Evolutionary conservation across 2,329 filamentous ascomycete genomes (phyloP).

Genomic region (Sordariomycetes sp.): DNA sequence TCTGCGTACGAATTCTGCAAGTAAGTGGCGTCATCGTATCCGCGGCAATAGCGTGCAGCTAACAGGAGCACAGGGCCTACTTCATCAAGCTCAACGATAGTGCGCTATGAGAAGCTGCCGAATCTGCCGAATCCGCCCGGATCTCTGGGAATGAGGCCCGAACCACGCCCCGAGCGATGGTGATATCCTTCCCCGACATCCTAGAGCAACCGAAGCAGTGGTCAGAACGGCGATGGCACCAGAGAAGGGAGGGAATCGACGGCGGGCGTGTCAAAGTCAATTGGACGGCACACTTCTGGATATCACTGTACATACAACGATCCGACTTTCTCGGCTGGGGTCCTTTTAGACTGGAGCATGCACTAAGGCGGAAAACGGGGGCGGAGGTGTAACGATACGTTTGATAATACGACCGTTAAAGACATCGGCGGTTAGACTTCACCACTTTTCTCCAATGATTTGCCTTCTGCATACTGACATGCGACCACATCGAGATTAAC

Average conservation of each 20-base stretch:
- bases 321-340: background rate
- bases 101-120: too few species aligned
- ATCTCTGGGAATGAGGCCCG: too few species aligned
- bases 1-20: conserved; percentile 64
- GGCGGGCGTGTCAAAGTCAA: too few species aligned
- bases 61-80: conserved; percentile 40
- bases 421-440: too few species aligned
- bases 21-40: conserved; percentile 29
- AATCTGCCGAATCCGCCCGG: too few species aligned
- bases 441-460: too few species aligned
- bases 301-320: background rate
- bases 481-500: too few species aligned
- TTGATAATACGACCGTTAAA: conserved; percentile 1
- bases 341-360: conserved; percentile 1
- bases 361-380: background rate
- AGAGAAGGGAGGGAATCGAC: background rate
- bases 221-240: conserved; percentile 12
- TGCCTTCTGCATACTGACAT: too few species aligned
- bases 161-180: too few species aligned
- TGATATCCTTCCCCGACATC: too few species aligned
- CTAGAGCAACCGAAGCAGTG: too few species aligned
- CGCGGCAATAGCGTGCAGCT: background rate
- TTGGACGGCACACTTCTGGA: background rate
- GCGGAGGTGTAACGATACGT: conserved; percentile 2
- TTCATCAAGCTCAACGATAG: conserved; percentile 50